A percentile compares a stretch with the other conserved stretches of the same genome.
phyloP scores from a whole-genome alignment of 306 rosid species.

The Rosa rugosa region DNA sequence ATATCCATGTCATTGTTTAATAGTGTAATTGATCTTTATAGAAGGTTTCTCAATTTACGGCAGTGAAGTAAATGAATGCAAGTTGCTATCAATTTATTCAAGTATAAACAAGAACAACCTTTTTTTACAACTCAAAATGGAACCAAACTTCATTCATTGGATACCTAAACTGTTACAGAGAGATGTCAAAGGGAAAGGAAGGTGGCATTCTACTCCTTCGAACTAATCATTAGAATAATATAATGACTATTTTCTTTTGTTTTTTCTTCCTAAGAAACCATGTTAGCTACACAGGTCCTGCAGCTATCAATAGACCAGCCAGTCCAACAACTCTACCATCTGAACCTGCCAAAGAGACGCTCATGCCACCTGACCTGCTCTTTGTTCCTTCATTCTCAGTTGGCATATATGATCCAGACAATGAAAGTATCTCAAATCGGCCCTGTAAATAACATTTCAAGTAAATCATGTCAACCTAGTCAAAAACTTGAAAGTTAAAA shows the following conservation, averaged over 20 bases:
- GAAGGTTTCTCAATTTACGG: no score
- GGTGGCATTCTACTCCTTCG: no score
- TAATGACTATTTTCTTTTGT: not conserved
- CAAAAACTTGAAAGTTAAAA: not conserved
- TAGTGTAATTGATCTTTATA: no score
- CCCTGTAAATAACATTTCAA: slow-evolving; percentile 40
- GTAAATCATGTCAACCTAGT: not conserved
- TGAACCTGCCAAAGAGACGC: slow-evolving; percentile 64
- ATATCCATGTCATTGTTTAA: no score
- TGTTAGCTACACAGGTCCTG: slow-evolving; percentile 75
- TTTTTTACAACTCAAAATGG: no score
- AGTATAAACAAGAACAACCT: no score
- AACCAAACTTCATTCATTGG: no score
- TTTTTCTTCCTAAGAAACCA: slow-evolving; percentile 13
- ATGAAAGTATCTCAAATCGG: slow-evolving; percentile 63
- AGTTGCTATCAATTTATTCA: no score
- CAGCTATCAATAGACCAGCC: slow-evolving; percentile 70
- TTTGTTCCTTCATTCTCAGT: slow-evolving; percentile 49
- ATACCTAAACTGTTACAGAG: no score
- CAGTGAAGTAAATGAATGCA: no score
- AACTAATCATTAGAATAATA: not conserved
- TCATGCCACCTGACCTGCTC: slow-evolving; percentile 73
- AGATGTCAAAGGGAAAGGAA: no score
- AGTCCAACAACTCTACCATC: slow-evolving; percentile 64
- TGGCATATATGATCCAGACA: slow-evolving; percentile 64